Conservation (phyloP, 31 red algal species). For the Porphyra umbilicalis region DNA sequence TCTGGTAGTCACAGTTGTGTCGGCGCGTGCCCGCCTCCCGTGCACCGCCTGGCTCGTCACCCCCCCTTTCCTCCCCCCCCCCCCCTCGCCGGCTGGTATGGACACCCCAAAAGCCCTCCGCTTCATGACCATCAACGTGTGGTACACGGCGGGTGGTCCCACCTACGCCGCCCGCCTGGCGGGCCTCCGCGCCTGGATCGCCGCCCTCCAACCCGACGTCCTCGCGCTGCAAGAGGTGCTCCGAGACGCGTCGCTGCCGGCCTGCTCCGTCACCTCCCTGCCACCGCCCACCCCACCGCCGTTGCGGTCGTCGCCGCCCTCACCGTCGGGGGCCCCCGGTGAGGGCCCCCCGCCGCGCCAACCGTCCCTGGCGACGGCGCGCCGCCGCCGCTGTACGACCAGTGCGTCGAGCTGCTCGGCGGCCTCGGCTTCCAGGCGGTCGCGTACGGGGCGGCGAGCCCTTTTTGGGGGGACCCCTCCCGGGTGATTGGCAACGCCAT, state of each 20-base stretch:
- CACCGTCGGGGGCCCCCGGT: too few relatives aligned
- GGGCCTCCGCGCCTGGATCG: neutral
- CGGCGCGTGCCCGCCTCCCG: too few relatives aligned
- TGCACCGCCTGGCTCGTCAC: too few relatives aligned
- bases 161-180: neutral
- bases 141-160: neutral
- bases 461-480: neutral
- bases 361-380: neutral
- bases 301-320: too few relatives aligned
- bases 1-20: too few relatives aligned
- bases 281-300: too few relatives aligned
- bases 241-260: neutral
- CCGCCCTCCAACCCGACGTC: neutral
- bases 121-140: neutral
- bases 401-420: neutral
- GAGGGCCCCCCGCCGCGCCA: too few relatives aligned
- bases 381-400: neutral
- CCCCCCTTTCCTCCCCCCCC: neutral
- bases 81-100: neutral
- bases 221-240: neutral
- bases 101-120: neutral
- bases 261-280: neutral
- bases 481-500: neutral
- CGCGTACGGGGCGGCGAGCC: neutral
- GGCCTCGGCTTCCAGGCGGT: neutral